Evolutionary conservation across 2,329 filamentous ascomycete genomes (phyloP).

Genomic region (Chaetothyriales sp.): DNA sequence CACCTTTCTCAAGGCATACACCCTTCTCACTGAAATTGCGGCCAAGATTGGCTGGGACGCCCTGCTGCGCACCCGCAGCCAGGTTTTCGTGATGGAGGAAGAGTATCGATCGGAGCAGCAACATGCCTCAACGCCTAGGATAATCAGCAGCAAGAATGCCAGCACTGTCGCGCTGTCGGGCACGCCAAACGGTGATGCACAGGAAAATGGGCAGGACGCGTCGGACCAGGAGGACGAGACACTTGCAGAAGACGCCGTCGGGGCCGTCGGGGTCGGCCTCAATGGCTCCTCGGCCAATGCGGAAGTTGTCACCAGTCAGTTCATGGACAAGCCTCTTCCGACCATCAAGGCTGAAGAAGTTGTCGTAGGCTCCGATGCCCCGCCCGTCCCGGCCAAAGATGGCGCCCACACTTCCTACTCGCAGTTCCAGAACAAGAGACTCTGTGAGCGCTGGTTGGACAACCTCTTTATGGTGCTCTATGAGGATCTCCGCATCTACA

Average conservation of each 20-base stretch:
- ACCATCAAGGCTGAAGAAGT: slow-evolving; percentile 64
- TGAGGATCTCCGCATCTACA: slow-evolving; percentile 94
- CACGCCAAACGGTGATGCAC: slow-evolving; percentile 40
- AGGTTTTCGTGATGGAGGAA: slow-evolving; percentile 98
- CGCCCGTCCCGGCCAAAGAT: slow-evolving; percentile 24
- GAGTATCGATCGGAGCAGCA: slow-evolving; percentile 73
- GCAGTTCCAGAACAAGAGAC: slow-evolving; percentile 88
- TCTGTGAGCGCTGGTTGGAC: slow-evolving; percentile 95
- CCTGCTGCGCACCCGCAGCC: slow-evolving; percentile 81
- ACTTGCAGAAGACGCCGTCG: slow-evolving; percentile 17
- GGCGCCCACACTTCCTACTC: slow-evolving; percentile 62
- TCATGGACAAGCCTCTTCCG: slow-evolving; percentile 66
- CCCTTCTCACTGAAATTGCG: slow-evolving; percentile 86
- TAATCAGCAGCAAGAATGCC: slow-evolving; percentile 50
- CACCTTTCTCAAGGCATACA: slow-evolving; percentile 90
- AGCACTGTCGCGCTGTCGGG: slow-evolving; percentile 67
- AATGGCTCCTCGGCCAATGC: slow-evolving; percentile 19
- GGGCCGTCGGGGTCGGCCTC: slow-evolving; percentile 19
- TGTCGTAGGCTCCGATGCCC: slow-evolving; percentile 60
- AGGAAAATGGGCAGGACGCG: slow-evolving; percentile 23
- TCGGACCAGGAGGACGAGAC: slow-evolving; percentile 17
- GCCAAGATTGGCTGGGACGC: slow-evolving; percentile 97
- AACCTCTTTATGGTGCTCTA: slow-evolving; percentile 99
- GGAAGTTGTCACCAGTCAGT: slow-evolving; percentile 19
- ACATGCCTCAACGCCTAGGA: slow-evolving; percentile 36